Base-by-base conservation (phyloP, 1,139 yeast species). In the Candida glucosophila region DNA sequence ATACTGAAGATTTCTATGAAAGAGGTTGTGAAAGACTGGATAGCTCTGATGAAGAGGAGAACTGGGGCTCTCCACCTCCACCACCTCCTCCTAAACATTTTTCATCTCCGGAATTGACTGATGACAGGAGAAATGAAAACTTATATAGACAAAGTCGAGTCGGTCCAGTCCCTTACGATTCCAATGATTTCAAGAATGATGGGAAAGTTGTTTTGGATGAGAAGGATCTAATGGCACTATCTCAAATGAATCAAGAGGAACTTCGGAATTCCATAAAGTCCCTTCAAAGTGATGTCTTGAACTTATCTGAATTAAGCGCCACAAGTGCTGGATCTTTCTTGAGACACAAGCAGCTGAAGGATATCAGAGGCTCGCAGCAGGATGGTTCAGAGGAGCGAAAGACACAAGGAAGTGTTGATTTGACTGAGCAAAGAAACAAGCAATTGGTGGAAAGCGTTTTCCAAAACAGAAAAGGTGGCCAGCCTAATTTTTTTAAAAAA, bases 291-390 rank as follows among this genome's bases (percentile, higher is more conserved):
- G 71, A 64, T 35, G 71, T 65, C 5, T 55, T 65, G 36, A 65
- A 64, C 33, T 45, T 64, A 32, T 67, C 75, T 22, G 90, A 81
- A 44, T 69, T 81, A 31, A 79, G 92, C 55, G 94, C 94, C 4
- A 82, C 94, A 0, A 79, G 92, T 40, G 95, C 95, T 2, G 94
- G 93, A 0, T 81, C 93, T 8, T 74, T 76, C 34, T 73, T 76
- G 28, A 68, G 93, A 41, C 90, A 83, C 44, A 76, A 72, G 41
- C 61, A 57, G 45, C 74, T 74, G 33, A 60, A 60, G 37, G 61
- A 55, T 27, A 33, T 49, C 22, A 19, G 12, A 13, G 21, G 12
- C 12, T 7, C 9, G 7, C 13, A 19, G 12, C 8, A 16, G 8
- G 9, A 8, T n/a, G 9, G 9, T 8, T n/a, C 13, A n/a, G 12